Evolutionary conservation across 805 yeast genomes (phyloP).

Genomic region (Spathaspora hagerdaliae): DNA sequence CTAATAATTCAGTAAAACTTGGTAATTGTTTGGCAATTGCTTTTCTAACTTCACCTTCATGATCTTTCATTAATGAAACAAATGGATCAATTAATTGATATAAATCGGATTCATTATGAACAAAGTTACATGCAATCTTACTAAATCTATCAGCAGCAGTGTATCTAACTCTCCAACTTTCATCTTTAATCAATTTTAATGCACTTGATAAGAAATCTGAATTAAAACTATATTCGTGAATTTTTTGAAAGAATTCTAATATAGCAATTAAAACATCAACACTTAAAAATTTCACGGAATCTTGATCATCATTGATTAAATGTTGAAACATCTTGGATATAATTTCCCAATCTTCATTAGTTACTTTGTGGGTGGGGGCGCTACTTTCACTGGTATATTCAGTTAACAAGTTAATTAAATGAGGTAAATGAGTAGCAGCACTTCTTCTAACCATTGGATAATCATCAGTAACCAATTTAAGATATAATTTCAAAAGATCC

Average conservation of each 20-base stretch:
- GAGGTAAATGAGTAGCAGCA: constrained; percentile 83
- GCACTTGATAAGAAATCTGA: constrained; percentile 63
- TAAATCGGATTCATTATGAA: constrained; percentile 51
- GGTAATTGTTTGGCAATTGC: constrained; percentile 93
- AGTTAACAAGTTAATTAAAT: constrained; percentile 53
- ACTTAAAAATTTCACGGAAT: constrained; percentile 86
- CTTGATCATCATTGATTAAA: constrained; percentile 82
- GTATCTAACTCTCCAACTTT: constrained; percentile 97
- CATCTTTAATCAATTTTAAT: constrained; percentile 73
- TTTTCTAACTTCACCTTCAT: constrained; percentile 95
- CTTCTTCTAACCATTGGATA: constrained; percentile 98
- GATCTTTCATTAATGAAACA: constrained; percentile 76
- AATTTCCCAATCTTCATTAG: constrained; percentile 68
- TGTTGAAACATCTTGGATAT: constrained; percentile 79
- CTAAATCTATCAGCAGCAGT: constrained; percentile 96
- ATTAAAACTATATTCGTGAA: constrained; percentile 55
- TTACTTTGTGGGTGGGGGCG: constrained; percentile 31
- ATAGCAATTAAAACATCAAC: constrained; percentile 86
- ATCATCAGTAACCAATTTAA: constrained; percentile 77
- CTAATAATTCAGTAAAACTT: constrained; percentile 55
- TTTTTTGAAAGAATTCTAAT: constrained; percentile 59
- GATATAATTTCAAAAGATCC: constrained; percentile 62
- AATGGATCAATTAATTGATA: constrained; percentile 66
- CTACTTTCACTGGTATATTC: constrained; percentile 34
- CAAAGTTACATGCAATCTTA: constrained; percentile 62